phyloP scores from a whole-genome alignment of 805 yeast genomes.

The Wickerhamomyces bovis region DNA sequence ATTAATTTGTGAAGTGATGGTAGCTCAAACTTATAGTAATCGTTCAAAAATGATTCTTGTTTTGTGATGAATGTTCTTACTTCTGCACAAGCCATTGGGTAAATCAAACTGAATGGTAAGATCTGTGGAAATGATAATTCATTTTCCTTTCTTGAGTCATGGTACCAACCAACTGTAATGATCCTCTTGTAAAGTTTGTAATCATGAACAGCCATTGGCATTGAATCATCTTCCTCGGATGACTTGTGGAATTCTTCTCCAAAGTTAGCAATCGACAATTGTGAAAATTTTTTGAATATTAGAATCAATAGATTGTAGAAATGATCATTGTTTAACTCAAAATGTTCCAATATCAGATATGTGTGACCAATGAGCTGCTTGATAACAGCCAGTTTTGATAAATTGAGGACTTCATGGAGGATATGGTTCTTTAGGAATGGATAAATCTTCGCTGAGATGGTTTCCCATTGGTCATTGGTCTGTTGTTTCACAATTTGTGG shows the following conservation, averaged over 20 bases:
- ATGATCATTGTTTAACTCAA: constrained; percentile 51
- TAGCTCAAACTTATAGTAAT: constrained; percentile 57
- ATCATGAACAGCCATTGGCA: constrained; percentile 73
- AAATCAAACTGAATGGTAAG: constrained; percentile 83
- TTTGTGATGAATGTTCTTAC: constrained; percentile 59
- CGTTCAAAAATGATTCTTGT: constrained; percentile 58
- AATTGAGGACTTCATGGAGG: constrained; percentile 33
- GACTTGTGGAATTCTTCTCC: constrained; percentile 52
- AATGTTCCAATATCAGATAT: constrained; percentile 70
- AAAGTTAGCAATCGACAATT: constrained; percentile 48
- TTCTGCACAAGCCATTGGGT: constrained; percentile 80
- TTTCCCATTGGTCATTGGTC: constrained; percentile 71
- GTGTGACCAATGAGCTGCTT: constrained; percentile 54
- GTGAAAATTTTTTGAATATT: constrained; percentile 57
- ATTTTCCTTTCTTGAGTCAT: constrained; percentile 39
- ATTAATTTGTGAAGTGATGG: constrained; percentile 55
- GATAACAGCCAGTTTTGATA: constrained; percentile 40
- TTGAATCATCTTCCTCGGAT: constrained; percentile 76
- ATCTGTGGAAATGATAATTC: constrained; percentile 44
- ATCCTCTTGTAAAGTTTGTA: constrained; percentile 55
- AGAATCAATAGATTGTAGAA: constrained; percentile 57
- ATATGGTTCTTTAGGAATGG: constrained; percentile 50
- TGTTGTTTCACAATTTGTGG: constrained; percentile 48
- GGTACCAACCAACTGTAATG: constrained; percentile 64
- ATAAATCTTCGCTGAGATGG: constrained; percentile 50